A percentile compares a stretch with the other conserved stretches of the same genome.
These are phyloP conservation scores for Ceratobasidium sp. DNA, from an alignment of 1,284 basidiomycete genomes.

Conservation along the genomic window DNA sequence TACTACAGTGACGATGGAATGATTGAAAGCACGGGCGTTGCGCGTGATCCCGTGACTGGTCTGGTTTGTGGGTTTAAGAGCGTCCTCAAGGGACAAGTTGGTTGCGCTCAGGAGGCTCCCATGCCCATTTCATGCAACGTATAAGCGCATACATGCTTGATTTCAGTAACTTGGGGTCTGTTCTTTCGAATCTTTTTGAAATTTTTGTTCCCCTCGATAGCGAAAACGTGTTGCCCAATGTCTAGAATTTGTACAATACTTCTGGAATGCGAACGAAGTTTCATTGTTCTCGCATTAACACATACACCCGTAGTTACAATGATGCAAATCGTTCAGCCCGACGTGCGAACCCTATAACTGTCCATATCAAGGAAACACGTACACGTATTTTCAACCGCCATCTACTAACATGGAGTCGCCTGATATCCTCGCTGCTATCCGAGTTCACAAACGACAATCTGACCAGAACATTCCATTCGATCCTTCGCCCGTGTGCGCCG, in stretches of 20 bases:
- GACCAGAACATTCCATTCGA: slow-evolving; percentile 27
- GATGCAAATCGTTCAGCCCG: background rate
- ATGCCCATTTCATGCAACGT: slow-evolving; percentile 7
- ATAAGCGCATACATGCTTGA: slow-evolving; percentile 25
- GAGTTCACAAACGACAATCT: slow-evolving; percentile 39
- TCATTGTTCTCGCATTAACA: no score
- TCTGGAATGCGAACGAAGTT: no score
- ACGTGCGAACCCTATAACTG: no score
- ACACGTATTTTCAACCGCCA: background rate
- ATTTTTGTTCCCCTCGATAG: background rate
- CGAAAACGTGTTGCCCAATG: no score
- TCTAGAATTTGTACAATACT: no score
- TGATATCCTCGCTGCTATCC: slow-evolving; percentile 26
- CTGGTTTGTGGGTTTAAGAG: slow-evolving; percentile 43
- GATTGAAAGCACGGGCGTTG: slow-evolving; percentile 36
- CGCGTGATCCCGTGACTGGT: slow-evolving; percentile 19
- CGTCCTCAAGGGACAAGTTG: background rate
- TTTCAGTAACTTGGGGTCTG: background rate
- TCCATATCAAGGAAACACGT: background rate
- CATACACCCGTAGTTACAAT: background rate
- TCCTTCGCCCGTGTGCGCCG: slow-evolving; percentile 13
- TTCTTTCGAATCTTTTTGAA: background rate
- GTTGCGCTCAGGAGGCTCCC: background rate
- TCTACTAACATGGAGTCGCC: background rate
- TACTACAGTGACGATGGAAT: slow-evolving; percentile 26